Conservation (phyloP, 108 stramenopile species). For the Fragilaria crotonensis region DNA sequence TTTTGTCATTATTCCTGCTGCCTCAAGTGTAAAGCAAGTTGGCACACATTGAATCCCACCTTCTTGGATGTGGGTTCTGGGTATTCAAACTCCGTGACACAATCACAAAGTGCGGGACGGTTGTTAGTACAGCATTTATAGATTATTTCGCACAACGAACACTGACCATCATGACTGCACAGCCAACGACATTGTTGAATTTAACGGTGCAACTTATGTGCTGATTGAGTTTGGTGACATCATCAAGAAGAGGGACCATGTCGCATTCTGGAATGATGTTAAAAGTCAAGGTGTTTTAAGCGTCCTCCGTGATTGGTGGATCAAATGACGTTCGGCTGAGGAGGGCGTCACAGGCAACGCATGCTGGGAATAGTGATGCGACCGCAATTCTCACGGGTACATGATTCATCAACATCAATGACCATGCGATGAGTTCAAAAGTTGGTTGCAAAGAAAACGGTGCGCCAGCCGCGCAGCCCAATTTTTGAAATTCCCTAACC, state of each 20-base stretch:
- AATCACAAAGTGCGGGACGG: conserved; percentile 56
- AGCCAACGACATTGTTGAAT: conserved; percentile 11
- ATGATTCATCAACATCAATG: too few relatives aligned
- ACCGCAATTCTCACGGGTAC: too few relatives aligned
- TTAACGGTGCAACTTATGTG: conserved; percentile 31
- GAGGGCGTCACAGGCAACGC: too few relatives aligned
- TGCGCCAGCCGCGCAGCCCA: too few relatives aligned
- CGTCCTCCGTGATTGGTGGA: conserved; percentile 47
- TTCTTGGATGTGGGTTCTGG: conserved; percentile 24
- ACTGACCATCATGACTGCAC: conserved; percentile 16
- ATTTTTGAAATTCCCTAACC: too few relatives aligned
- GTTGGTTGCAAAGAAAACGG: too few relatives aligned
- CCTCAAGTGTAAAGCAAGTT: too few relatives aligned
- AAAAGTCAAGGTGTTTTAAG: conserved; percentile 40
- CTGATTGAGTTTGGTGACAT: conserved; percentile 21
- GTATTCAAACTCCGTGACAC: conserved; percentile 27
- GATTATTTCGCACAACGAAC: conserved; percentile 47
- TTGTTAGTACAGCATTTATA: conserved; percentile 39
- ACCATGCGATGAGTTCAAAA: too few relatives aligned
- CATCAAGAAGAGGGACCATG: conserved; percentile 48
- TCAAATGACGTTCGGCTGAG: conserved; percentile 41
- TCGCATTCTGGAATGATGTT: conserved; percentile 66
- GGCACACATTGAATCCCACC: too few relatives aligned
- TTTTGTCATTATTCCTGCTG: too few relatives aligned
- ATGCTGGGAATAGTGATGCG: too few relatives aligned